Percentiles rank a stretch among this genome's conserved stretches.
Evolutionary conservation across 2,329 filamentous ascomycete genomes (phyloP).

Genomic region (Cercospora sp.): DNA sequence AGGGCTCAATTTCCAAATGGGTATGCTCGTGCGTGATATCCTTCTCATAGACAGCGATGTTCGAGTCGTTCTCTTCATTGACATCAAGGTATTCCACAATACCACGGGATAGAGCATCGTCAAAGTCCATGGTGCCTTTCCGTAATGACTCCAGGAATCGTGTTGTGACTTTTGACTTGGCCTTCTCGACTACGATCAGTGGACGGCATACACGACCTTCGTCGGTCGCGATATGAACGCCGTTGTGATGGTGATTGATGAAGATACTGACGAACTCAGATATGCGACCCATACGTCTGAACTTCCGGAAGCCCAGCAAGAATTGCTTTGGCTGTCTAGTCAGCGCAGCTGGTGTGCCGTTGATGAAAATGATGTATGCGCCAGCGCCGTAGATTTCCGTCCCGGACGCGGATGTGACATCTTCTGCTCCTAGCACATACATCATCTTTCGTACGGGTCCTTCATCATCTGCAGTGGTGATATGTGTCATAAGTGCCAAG

Average conservation of each 20-base stretch:
- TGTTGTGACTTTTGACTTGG: conserved; percentile 74
- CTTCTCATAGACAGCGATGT: conserved; percentile 85
- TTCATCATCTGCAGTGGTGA: conserved; percentile 94
- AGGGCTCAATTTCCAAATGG: conserved; percentile 96
- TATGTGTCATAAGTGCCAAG: conserved; percentile 96
- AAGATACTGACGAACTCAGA: conserved; percentile 77
- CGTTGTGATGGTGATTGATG: conserved; percentile 29
- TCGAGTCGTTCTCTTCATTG: conserved; percentile 96
- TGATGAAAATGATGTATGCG: conserved; percentile 88
- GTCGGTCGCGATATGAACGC: conserved; percentile 71
- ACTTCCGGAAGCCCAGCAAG: conserved; percentile 76
- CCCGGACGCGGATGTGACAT: conserved; percentile 77
- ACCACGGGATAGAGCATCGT: conserved; percentile 87
- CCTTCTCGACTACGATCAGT: conserved; percentile 90
- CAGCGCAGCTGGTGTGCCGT: conserved; percentile 88
- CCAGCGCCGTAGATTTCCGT: conserved; percentile 83
- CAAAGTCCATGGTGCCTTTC: conserved; percentile 81
- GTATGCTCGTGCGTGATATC: conserved; percentile 82
- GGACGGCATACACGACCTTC: conserved; percentile 95
- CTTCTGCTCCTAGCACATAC: conserved; percentile 80
- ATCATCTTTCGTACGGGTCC: conserved; percentile 84
- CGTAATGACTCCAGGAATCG: conserved; percentile 79
- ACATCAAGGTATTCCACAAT: conserved; percentile 96
- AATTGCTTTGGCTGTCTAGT: conserved; percentile 86
- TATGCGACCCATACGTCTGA: conserved; percentile 85